Base-by-base conservation (phyloP, 2,329 filamentous ascomycete species). In the Coleophoma crateriformis region DNA sequence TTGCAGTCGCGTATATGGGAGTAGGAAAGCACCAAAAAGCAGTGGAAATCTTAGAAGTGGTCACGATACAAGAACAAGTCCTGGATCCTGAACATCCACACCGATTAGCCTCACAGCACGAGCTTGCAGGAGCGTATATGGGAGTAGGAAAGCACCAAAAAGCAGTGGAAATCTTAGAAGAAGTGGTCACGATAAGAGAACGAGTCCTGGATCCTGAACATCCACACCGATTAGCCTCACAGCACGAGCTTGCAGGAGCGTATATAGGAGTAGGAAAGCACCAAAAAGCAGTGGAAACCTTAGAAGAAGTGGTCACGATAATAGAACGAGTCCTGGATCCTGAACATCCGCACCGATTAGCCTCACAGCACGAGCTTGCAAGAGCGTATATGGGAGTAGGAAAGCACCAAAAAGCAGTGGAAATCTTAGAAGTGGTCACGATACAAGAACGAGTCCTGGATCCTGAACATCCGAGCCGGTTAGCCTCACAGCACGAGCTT, bases 401-500 rank as follows among this genome's bases (percentile, higher is more conserved):
- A 17, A 32, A 49, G 33, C n/a, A 27, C 7, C 27, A 46, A 19
- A 38, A 53, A 37, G 49, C 46, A 7, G 37, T 51, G 3, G 7
- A 46, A 35, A 14, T 49, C 17, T 14, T 51, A 27, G 22, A 51
- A 4, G 39, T 48, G 2, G 45, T 48, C 15, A 22, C 37, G 33
- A 51, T 51, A 33, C 2, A 15, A 33, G 22, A 41, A 46, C 27
- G 14, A n/a, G 40, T 38, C 2, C 45, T 51, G 20, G 32, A 34
- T 17, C 12, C 22, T 19, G 14, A 22, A 17, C 27, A 54, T 33
- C 49, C 42, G 12, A 7, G 20, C 3, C 49, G 45, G 4, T 33
- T 54, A 3, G 5, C 37, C 1, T 49, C 46, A 33, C 45, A 54
- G 42, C 42, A 49, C 7, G 38, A 10, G 14, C 41, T 54, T 7